These are phyloP conservation scores for Fusarium foetens DNA, from an alignment of 2,329 filamentous ascomycete genomes.

Conservation along the genomic window DNA sequence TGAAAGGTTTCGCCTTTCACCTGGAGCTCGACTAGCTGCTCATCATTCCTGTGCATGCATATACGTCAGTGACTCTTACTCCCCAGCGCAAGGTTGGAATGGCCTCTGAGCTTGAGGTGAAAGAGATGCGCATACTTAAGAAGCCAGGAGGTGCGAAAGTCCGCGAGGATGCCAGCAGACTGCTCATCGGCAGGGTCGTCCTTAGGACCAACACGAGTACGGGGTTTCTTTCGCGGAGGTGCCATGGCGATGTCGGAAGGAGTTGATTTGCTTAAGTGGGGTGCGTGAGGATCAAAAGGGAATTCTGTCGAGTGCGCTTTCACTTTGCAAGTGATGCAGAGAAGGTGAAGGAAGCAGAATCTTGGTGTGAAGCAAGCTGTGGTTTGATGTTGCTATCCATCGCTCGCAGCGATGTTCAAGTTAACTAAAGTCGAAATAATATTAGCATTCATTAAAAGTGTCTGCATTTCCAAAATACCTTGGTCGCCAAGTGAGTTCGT, in stretches of 20 bases:
- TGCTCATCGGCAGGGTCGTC: conserved; percentile 32
- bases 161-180: conserved; percentile 43
- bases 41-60: conserved; percentile 40
- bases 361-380: neutral
- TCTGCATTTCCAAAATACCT: neutral
- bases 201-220: conserved; percentile 17
- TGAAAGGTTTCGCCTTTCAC: conserved; percentile 46
- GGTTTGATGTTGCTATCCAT: neutral
- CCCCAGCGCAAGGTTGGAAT: neutral
- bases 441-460: neutral
- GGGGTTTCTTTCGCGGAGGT: conserved; percentile 34
- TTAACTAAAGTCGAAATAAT: neutral
- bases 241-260: conserved; percentile 8
- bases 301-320: neutral
- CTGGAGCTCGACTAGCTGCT: conserved; percentile 46
- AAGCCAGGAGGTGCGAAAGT: conserved; percentile 50
- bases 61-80: neutral
- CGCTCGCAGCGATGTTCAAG: neutral
- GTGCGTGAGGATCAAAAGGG: neutral
- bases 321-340: neutral
- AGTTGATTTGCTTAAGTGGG: neutral
- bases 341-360: neutral
- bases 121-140: conserved; percentile 44
- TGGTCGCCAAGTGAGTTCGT: neutral
- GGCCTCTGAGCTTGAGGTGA: neutral